Conservation (phyloP, 345 rosid genomes). For the Aurinia saxatilis region DNA sequence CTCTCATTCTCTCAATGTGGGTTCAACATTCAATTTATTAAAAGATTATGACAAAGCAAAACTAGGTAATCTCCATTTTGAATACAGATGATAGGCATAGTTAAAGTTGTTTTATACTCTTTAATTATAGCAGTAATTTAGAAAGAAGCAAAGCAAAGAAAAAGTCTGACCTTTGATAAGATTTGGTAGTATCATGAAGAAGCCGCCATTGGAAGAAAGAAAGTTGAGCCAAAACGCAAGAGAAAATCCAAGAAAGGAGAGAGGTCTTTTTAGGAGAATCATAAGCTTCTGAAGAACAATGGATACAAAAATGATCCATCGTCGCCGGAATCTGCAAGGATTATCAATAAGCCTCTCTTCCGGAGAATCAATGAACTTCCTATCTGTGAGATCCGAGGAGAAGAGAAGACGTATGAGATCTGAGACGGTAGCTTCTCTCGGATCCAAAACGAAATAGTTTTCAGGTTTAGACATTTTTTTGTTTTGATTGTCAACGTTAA, state of each 20-base stretch:
- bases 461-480: constrained; percentile 1
- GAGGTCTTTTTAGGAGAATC: constrained; percentile 11
- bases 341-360: not conserved
- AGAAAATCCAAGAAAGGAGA: constrained; percentile 19
- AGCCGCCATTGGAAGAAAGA: constrained; percentile 38
- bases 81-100: not conserved
- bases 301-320: constrained; percentile 54
- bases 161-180: constrained; percentile 29
- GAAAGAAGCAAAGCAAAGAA: not conserved
- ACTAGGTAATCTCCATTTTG: too few relatives aligned
- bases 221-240: constrained; percentile 39
- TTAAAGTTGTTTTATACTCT: not conserved
- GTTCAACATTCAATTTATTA: too few relatives aligned
- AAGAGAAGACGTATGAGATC: constrained; percentile 36
- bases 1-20: too few relatives aligned
- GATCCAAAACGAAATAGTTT: constrained; percentile 21
- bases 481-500: constrained; percentile 4
- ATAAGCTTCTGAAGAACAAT: constrained; percentile 37
- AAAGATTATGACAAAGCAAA: too few relatives aligned
- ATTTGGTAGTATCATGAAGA: constrained; percentile 24
- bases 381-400: constrained; percentile 19
- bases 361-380: constrained; percentile 27
- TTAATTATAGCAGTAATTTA: not conserved
- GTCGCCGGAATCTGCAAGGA: constrained; percentile 19
- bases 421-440: constrained; percentile 30